Conservation (phyloP, 257 asterid genomes). For the Marsdenia floribunda region DNA sequence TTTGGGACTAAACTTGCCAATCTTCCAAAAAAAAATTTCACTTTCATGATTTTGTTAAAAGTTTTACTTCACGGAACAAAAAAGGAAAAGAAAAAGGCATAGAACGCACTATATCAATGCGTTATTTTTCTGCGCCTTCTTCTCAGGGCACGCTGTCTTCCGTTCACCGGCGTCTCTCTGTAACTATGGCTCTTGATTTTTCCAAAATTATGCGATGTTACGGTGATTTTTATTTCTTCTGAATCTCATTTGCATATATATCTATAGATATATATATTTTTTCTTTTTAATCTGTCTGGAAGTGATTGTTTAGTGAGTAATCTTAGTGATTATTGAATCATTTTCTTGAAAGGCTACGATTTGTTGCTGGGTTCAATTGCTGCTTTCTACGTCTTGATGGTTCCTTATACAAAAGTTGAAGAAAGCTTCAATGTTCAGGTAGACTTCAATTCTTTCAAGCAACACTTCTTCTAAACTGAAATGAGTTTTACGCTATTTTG, state of each 20-base stretch:
- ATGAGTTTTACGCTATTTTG: not conserved
- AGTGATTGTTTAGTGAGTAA: not conserved
- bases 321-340: not conserved
- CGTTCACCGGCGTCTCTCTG: too few species aligned
- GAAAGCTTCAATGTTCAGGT: constrained; percentile 99
- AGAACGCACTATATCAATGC: too few species aligned
- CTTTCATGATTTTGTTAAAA: too few species aligned
- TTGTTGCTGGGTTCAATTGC: constrained; percentile 77
- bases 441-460: not conserved
- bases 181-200: constrained; percentile 26
- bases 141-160: not conserved
- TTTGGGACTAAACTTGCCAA: too few species aligned
- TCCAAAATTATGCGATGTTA: constrained; percentile 18
- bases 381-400: constrained; percentile 77
- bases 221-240: constrained; percentile 12
- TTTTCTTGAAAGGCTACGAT: constrained; percentile 54
- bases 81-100: too few species aligned
- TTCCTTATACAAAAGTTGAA: constrained; percentile 92
- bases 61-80: too few species aligned
- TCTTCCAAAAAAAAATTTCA: too few species aligned
- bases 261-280: too few species aligned
- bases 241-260: too few species aligned
- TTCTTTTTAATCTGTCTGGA: not conserved
- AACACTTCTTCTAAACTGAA: not conserved
- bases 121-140: too few species aligned